Base-by-base conservation (phyloP, 345 rosid genomes). In the Bruguiera parviflora region DNA sequence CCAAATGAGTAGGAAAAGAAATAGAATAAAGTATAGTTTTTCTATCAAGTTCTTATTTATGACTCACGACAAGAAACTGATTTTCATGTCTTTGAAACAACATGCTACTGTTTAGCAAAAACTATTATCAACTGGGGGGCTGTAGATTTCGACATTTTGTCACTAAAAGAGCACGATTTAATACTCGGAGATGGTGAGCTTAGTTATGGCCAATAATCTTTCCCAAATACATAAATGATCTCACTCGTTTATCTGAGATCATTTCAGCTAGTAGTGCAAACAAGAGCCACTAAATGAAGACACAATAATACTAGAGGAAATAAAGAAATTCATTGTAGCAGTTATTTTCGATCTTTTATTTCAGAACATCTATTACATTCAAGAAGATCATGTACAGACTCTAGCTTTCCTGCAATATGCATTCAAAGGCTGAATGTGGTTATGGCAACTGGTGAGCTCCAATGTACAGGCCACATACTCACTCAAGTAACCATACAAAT, bases 401-500 rank as follows among this genome's bases (percentile, higher is more conserved):
- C 33, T 65, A 29, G 19, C 28, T 68, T 59, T 71, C 8, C 61
- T 21, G n/a, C 25, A 32, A 63, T 65, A 55, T 67, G 47, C 46
- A 52, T 61, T 22, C 64, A 35, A 46, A 21, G 16, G 18, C 5
- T 13, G 53, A 75, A 57, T 72, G 31, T 24, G 3, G 53, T 43
- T 71, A 22, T 60, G 70, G 72, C 70, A 53, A 72, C 83, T 75
- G 80, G 76, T 77, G 83, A 72, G 79, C 82, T 74, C 62, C 61
- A 69, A 25, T 73, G 67, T 79, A 78, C 78, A 72, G 46, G 61
- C 72, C 71, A 61, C 63, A 73, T 64, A 58, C 87, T 81, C 81
- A 79, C 84, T 78, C 90, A n/a, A 75, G 68, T 69, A 73, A 81
- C 86, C 72, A 58, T 32, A 55, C 31, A 59, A 46, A 55, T 65